Conservation (phyloP, 306 rosid genomes). For the Ceratonia siliqua region DNA sequence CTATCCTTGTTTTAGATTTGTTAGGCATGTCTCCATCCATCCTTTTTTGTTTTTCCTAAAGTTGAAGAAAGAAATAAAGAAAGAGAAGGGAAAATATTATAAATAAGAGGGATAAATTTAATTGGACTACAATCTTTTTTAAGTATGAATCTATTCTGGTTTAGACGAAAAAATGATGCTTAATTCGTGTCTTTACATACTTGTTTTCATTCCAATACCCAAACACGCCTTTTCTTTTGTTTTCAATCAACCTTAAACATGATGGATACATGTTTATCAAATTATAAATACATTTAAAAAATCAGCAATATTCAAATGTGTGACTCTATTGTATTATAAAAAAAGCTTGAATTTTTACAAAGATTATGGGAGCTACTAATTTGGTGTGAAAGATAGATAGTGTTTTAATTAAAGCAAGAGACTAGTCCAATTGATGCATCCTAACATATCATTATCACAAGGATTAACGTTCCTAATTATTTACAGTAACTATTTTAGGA, state of each 20-base stretch:
- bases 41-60: too few species aligned
- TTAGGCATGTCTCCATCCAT: too few species aligned
- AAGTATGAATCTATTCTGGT: slow-evolving; percentile 17
- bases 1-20: too few species aligned
- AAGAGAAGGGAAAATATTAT: neutral
- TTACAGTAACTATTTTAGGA: neutral
- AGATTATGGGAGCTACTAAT: slow-evolving; percentile 25
- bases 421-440: neutral
- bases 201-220: neutral
- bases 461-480: neutral
- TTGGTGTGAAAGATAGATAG: slow-evolving; percentile 23
- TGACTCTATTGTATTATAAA: too few species aligned
- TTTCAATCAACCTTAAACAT: neutral
- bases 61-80: too few species aligned
- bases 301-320: too few species aligned
- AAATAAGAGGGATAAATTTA: neutral
- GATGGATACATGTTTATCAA: too few species aligned
- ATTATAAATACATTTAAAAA: too few species aligned
- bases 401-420: slow-evolving; percentile 3
- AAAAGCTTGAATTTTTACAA: too few species aligned
- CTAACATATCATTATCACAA: neutral
- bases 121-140: neutral
- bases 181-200: slow-evolving; percentile 7
- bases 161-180: neutral
- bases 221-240: neutral